Evolutionary conservation across 164 flowering plant species (phyloP).

Genomic region (Echeveria elegans): DNA sequence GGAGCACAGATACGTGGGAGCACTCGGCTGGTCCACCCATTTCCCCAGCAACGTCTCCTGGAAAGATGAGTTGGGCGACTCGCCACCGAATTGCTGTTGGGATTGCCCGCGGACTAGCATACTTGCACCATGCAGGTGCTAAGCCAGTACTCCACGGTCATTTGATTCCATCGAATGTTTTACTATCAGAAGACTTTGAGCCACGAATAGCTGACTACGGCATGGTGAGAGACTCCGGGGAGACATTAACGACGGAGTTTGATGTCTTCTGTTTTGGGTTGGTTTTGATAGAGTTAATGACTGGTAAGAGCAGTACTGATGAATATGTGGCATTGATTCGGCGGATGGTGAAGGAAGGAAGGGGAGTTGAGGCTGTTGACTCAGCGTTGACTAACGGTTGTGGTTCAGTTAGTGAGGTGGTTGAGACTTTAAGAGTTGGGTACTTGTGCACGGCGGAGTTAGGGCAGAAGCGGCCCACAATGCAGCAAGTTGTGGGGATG

Average conservation of each 20-base stretch:
- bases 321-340: constrained; percentile 51
- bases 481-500: constrained; percentile 87
- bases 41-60: constrained; percentile 18
- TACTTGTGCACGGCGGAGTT: constrained; percentile 87
- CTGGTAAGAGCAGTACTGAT: constrained; percentile 46
- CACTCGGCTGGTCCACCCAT: constrained; percentile 13
- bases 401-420: constrained; percentile 50
- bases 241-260: constrained; percentile 17
- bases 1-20: constrained; percentile 92
- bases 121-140: constrained; percentile 83
- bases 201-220: constrained; percentile 73
- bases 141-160: constrained; percentile 68
- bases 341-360: constrained; percentile 49
- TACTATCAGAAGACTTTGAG: constrained; percentile 58
- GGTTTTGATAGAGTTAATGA: constrained; percentile 64
- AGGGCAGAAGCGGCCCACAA: constrained; percentile 70
- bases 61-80: constrained; percentile 48
- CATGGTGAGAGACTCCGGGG: constrained; percentile 12
- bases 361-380: constrained; percentile 43
- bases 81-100: constrained; percentile 89
- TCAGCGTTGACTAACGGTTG: constrained; percentile 29
- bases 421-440: constrained; percentile 69
- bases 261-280: constrained; percentile 81
- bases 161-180: constrained; percentile 55
- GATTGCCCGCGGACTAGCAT: constrained; percentile 84